A percentile compares a stretch with the other conserved stretches of the same genome.
phyloP scores from a whole-genome alignment of 164 flowering plant genomes.

The Vitis rotundifolia region DNA sequence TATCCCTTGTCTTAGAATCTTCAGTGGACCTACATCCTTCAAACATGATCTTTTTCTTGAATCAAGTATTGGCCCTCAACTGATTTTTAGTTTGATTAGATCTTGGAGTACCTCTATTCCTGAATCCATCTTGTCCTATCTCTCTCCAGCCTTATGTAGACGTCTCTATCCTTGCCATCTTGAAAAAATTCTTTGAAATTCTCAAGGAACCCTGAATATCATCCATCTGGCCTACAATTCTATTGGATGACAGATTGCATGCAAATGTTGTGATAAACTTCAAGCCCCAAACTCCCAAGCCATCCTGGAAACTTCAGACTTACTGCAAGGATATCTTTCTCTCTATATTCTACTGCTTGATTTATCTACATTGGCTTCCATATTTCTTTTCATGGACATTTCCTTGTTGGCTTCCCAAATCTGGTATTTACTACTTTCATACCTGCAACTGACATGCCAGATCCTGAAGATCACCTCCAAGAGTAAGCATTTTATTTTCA shows the following conservation, averaged over 20 bases:
- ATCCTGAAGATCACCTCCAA: constrained; percentile 20
- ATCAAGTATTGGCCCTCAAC: too few relatives aligned
- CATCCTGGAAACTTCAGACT: not conserved
- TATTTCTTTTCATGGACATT: not conserved
- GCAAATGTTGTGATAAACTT: too few relatives aligned
- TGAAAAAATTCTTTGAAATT: not conserved
- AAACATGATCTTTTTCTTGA: too few relatives aligned
- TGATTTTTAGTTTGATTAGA: not conserved
- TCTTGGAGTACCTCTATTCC: not conserved
- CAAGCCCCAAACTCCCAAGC: too few relatives aligned
- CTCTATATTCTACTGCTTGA: not conserved
- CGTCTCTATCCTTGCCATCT: not conserved
- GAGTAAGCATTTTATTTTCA: constrained; percentile 43
- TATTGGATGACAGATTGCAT: too few relatives aligned
- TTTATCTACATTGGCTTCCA: not conserved
- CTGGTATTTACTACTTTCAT: not conserved
- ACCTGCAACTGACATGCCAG: constrained; percentile 9
- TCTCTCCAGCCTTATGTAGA: not conserved
- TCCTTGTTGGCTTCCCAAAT: not conserved
- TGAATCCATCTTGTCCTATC: not conserved
- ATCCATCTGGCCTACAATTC: too few relatives aligned
- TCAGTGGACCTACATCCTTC: not conserved
- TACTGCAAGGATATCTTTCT: not conserved
- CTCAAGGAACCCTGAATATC: not conserved
- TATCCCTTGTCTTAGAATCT: constrained; percentile 8